Conservation (phyloP, 805 yeast genomes). For the Starmerella sp. region DNA sequence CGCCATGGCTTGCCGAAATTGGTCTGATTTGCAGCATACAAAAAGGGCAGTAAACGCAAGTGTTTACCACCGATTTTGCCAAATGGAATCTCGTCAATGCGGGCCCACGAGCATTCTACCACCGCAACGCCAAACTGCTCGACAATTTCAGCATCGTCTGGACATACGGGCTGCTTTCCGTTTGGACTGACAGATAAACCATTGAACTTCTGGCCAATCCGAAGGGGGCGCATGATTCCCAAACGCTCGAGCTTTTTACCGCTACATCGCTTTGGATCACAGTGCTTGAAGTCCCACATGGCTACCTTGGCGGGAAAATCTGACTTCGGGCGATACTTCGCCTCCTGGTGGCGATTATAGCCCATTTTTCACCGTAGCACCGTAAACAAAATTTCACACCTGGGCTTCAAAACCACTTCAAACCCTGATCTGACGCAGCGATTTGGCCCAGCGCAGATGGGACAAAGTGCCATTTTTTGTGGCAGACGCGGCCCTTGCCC, state of each 20-base stretch:
- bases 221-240: constrained; percentile 64
- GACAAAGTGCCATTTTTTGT: neutral
- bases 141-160: constrained; percentile 67
- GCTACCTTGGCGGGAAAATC: constrained; percentile 76
- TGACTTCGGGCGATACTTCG: constrained; percentile 18
- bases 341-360: constrained; percentile 13
- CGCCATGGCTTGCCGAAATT: constrained; percentile 96
- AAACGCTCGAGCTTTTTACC: constrained; percentile 87
- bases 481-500: neutral
- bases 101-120: constrained; percentile 97
- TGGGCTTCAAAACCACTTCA: neutral
- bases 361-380: neutral
- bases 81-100: constrained; percentile 95
- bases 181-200: constrained; percentile 91
- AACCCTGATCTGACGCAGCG: neutral
- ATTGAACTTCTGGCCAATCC: constrained; percentile 87
- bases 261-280: constrained; percentile 95
- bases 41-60: constrained; percentile 77
- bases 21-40: constrained; percentile 94
- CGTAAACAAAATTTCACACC: neutral
- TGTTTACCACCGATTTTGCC: constrained; percentile 79
- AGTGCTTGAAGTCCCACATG: constrained; percentile 97
- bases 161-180: constrained; percentile 82
- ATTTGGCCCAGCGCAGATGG: no score
- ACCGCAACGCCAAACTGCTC: constrained; percentile 87